Conservation (phyloP, 2,329 filamentous ascomycete genomes). For the Orbilia ellipsospora region DNA sequence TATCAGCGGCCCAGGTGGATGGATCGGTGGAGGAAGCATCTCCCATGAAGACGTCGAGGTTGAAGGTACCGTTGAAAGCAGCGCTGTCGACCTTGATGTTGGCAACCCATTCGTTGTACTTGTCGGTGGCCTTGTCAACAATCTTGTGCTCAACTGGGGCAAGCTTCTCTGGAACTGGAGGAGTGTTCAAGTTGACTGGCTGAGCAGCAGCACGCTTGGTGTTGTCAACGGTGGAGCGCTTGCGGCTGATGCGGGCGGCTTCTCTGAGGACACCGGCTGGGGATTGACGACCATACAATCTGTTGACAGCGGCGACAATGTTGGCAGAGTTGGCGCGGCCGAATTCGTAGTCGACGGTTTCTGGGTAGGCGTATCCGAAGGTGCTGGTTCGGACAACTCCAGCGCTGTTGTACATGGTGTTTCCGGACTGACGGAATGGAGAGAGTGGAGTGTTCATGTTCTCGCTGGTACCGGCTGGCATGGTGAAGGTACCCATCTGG, state of each 20-base stretch:
- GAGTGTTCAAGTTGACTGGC: conserved; percentile 25
- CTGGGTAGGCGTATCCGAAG: conserved; percentile 81
- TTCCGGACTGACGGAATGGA: conserved; percentile 56
- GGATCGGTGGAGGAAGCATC: conserved; percentile 59
- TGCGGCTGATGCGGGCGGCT: conserved; percentile 69
- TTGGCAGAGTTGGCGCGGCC: conserved; percentile 57
- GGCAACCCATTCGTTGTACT: conserved; percentile 61
- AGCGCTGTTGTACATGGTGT: conserved; percentile 47
- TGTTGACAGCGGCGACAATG: conserved; percentile 22
- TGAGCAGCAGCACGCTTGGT: not conserved
- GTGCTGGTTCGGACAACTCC: conserved; percentile 63
- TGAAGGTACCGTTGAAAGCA: conserved; percentile 61
- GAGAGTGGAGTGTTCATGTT: conserved; percentile 56
- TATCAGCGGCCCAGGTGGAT: conserved; percentile 61
- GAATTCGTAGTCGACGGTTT: conserved; percentile 66
- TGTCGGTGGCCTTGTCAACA: conserved; percentile 26
- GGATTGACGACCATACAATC: conserved; percentile 13
- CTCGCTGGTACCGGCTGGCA: conserved; percentile 31
- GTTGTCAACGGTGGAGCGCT: not conserved
- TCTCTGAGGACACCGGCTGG: conserved; percentile 25
- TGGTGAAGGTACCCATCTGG: conserved; percentile 19
- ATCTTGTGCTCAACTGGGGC: conserved; percentile 14
- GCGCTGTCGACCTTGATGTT: conserved; percentile 62
- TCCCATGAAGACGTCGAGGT: conserved; percentile 62
- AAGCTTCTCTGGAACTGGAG: conserved; percentile 11